phyloP scores from a whole-genome alignment of 2,329 filamentous ascomycete species.

The Venturia nashicola region DNA sequence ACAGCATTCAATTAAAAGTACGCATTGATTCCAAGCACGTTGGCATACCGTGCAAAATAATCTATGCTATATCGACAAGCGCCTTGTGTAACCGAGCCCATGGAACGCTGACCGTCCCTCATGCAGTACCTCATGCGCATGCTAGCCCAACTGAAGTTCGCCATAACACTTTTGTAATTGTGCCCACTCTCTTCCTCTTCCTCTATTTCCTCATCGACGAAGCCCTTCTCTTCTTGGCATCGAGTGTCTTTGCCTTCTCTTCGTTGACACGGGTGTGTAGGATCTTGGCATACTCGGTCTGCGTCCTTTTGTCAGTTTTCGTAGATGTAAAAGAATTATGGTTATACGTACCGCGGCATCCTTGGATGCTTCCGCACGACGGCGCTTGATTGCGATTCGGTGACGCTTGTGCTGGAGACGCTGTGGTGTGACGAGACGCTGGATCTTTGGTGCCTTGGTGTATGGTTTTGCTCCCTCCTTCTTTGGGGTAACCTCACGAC shows the following conservation, averaged over 20 bases:
- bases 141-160: neutral
- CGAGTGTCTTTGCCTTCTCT: constrained; percentile 86
- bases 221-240: constrained; percentile 92
- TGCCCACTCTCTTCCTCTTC: constrained; percentile 19
- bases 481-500: constrained; percentile 94
- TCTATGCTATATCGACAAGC: neutral
- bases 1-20: neutral
- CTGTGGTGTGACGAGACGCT: constrained; percentile 98
- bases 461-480: constrained; percentile 94
- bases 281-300: constrained; percentile 96
- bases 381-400: constrained; percentile 94
- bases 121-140: neutral
- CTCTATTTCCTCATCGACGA: constrained; percentile 74
- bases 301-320: constrained; percentile 24
- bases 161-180: constrained; percentile 1
- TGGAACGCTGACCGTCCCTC: neutral
- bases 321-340: constrained; percentile 1
- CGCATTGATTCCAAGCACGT: constrained; percentile 1
- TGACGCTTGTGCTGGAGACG: constrained; percentile 99
- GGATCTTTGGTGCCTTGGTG: constrained; percentile 99
- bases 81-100: neutral
- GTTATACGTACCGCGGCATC: constrained; percentile 79
- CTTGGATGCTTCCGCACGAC: constrained; percentile 92
- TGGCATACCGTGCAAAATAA: neutral
- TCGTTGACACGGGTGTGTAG: constrained; percentile 95